phyloP scores from a whole-genome alignment of 169 alveolate genomes.

The Cryptosporidium sp. region DNA sequence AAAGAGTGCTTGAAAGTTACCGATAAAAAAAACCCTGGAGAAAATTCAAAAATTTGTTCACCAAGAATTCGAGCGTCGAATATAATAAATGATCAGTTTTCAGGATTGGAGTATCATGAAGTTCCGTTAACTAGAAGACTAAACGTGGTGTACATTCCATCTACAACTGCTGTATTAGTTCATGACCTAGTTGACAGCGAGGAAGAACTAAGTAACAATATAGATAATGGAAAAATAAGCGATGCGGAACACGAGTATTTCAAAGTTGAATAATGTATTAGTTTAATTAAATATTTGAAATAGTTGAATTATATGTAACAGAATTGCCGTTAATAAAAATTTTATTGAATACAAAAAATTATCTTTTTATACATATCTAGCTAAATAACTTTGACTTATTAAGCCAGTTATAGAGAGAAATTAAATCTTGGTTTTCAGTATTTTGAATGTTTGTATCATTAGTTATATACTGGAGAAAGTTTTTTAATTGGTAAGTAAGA shows the following conservation, averaged over 20 bases:
- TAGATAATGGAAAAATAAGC: slow-evolving; percentile 32
- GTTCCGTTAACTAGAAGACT: slow-evolving; percentile 66
- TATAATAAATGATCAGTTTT: slow-evolving; percentile 16
- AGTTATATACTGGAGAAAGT: slow-evolving; percentile 14
- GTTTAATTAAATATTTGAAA: neutral
- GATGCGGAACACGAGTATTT: slow-evolving; percentile 71
- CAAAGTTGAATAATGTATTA: slow-evolving; percentile 11
- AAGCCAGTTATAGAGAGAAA: slow-evolving; percentile 52
- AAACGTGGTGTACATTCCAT: slow-evolving; percentile 63
- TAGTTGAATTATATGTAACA: too few species aligned
- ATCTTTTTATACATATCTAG: slow-evolving; percentile 1
- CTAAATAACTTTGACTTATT: neutral
- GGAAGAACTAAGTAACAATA: slow-evolving; percentile 21
- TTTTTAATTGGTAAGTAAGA: slow-evolving; percentile 42
- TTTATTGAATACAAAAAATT: neutral
- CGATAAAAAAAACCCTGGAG: neutral
- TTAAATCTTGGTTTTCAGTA: slow-evolving; percentile 18
- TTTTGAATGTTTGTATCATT: neutral
- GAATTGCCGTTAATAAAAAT: too few species aligned
- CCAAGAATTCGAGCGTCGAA: slow-evolving; percentile 66
- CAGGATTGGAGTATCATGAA: slow-evolving; percentile 63
- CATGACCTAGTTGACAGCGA: slow-evolving; percentile 70
- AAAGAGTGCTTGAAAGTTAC: neutral
- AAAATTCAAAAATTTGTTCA: slow-evolving; percentile 45
- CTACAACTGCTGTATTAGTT: slow-evolving; percentile 63